These are phyloP conservation scores for Digitaria exilis DNA, from an alignment of 202 grass and related monocot species.

Conservation along the genomic window DNA sequence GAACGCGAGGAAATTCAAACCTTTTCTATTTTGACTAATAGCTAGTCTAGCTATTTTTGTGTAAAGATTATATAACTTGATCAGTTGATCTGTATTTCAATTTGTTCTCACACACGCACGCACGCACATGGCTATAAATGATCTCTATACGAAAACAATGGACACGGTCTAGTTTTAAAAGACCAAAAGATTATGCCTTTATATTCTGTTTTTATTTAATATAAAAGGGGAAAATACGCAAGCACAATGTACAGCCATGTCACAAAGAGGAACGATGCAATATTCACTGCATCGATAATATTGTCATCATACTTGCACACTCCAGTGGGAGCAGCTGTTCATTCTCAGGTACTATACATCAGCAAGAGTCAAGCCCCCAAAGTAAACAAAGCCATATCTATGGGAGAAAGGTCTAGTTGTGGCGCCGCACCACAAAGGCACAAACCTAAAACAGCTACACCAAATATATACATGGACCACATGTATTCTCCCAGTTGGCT, in stretches of 20 bases:
- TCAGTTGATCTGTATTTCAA: background rate
- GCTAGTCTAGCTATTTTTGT: background rate
- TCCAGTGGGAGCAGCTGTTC: conserved; percentile 19
- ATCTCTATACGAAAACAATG: background rate
- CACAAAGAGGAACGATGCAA: background rate
- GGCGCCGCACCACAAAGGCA: conserved; percentile 4
- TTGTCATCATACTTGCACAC: background rate
- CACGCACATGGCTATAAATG: too few relatives aligned
- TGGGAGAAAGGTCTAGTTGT: conserved; percentile 23
- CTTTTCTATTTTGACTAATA: background rate
- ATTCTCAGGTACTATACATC: conserved; percentile 27
- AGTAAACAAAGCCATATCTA: background rate
- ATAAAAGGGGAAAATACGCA: background rate
- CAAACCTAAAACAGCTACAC: conserved; percentile 37
- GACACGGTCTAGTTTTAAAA: background rate
- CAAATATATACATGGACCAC: conserved; percentile 46
- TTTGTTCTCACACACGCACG: too few relatives aligned
- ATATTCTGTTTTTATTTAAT: background rate
- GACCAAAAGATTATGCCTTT: background rate
- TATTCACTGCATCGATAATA: conserved; percentile 5
- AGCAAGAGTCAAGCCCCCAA: background rate
- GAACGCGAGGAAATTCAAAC: background rate
- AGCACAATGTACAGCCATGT: background rate
- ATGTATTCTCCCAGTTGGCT: background rate
- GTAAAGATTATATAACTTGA: background rate